Conservation (phyloP, 371 early-diverging fungal species). For the Gilbertella persicaria region DNA sequence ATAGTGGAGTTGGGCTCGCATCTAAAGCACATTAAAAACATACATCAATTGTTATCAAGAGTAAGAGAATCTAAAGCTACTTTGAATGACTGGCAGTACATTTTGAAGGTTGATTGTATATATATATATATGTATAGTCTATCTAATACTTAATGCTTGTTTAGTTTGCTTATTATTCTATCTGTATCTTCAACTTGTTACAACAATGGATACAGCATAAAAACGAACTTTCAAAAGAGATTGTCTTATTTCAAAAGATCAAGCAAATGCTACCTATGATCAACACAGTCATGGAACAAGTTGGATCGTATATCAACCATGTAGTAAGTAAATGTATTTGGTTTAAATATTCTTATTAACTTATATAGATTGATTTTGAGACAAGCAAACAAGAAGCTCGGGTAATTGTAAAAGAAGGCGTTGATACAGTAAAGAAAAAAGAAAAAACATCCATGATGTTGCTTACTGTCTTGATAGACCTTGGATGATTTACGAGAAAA, state of each 20-base stretch:
- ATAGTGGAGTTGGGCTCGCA: slow-evolving; percentile 36
- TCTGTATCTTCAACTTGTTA: slow-evolving; percentile 62
- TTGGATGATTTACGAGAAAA: slow-evolving; percentile 63
- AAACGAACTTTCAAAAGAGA: too few relatives aligned
- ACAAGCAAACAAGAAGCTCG: slow-evolving; percentile 58
- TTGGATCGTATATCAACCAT: slow-evolving; percentile 58
- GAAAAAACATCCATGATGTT: background rate
- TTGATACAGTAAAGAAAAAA: slow-evolving; percentile 51
- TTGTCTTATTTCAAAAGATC: slow-evolving; percentile 37
- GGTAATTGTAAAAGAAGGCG: slow-evolving; percentile 58
- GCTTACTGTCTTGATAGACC: slow-evolving; percentile 25
- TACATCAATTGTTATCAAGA: slow-evolving; percentile 53
- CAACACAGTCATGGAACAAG: slow-evolving; percentile 40
- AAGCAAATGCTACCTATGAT: too few relatives aligned
- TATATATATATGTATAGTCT: background rate
- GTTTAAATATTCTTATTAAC: background rate
- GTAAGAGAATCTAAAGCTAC: slow-evolving; percentile 53
- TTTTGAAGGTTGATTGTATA: slow-evolving; percentile 55
- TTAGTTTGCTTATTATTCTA: slow-evolving; percentile 64
- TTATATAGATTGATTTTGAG: slow-evolving; percentile 71
- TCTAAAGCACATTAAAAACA: slow-evolving; percentile 64
- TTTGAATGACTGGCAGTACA: slow-evolving; percentile 67
- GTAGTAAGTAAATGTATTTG: slow-evolving; percentile 24
- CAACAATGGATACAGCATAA: too few relatives aligned
- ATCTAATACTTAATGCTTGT: background rate